A percentile compares a stretch with the other conserved stretches of the same genome.
Conservation (phyloP, 768 basidiomycete genomes). For the Mycena leptocephala region DNA sequence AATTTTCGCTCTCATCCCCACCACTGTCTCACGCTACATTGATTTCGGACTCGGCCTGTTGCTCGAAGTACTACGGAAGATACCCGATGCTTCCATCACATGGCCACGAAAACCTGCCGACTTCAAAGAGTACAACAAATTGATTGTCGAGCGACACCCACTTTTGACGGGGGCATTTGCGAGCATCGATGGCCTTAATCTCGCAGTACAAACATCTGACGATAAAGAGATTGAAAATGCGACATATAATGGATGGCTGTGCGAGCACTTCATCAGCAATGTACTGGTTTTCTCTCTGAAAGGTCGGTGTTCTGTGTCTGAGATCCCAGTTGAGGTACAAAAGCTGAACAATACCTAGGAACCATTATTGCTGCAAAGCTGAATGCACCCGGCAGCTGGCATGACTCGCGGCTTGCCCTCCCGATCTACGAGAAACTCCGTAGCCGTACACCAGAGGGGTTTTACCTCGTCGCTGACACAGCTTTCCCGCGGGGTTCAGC, state of each 20-base stretch:
- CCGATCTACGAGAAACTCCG: slow-evolving; percentile 56
- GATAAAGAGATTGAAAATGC: no score
- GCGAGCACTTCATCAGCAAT: slow-evolving; percentile 56
- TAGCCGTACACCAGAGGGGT: slow-evolving; percentile 55
- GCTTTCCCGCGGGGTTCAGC: slow-evolving; percentile 59
- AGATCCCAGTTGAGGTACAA: not conserved
- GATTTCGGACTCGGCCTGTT: slow-evolving; percentile 43
- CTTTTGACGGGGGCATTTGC: slow-evolving; percentile 56
- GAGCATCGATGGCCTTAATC: slow-evolving; percentile 59
- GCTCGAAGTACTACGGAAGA: slow-evolving; percentile 33
- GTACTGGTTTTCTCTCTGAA: slow-evolving; percentile 55
- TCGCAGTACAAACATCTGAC: slow-evolving; percentile 52
- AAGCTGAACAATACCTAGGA: slow-evolving; percentile 43
- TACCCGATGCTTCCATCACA: slow-evolving; percentile 40
- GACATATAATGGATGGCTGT: no score
- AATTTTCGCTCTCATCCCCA: slow-evolving; percentile 53
- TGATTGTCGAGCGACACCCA: slow-evolving; percentile 40
- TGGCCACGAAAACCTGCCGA: slow-evolving; percentile 39
- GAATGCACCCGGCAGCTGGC: slow-evolving; percentile 67
- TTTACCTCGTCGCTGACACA: slow-evolving; percentile 61
- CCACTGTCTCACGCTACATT: slow-evolving; percentile 46
- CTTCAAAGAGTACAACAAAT: slow-evolving; percentile 31
- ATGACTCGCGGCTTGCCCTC: slow-evolving; percentile 59
- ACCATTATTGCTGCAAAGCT: slow-evolving; percentile 50
- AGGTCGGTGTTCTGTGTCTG: slow-evolving; percentile 37